Conservation (phyloP, 768 basidiomycete genomes). For the Rhizopogon vesiculosus region DNA sequence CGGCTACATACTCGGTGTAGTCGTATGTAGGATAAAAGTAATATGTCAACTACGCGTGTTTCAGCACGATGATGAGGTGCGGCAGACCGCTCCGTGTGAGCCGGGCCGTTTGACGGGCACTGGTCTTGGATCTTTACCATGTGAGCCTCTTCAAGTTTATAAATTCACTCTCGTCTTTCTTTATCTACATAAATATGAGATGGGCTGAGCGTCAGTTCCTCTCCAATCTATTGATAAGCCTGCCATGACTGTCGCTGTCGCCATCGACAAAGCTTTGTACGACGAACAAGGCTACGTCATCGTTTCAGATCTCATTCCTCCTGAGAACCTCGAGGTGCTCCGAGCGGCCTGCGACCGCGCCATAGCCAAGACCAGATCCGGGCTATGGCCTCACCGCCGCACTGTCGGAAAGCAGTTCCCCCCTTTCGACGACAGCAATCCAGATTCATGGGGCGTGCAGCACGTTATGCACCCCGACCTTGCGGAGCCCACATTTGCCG, state of each 20-base stretch:
- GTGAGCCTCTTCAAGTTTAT: not conserved
- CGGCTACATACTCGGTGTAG: not conserved
- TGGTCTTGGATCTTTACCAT: not conserved
- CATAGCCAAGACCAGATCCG: conserved; percentile 49
- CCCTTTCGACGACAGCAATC: conserved; percentile 52
- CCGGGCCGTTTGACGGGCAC: not conserved
- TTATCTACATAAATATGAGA: conserved; percentile 8
- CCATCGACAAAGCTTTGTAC: conserved; percentile 43
- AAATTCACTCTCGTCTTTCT: not conserved
- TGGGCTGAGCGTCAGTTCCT: not conserved
- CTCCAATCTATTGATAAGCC: not conserved
- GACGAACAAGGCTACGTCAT: conserved; percentile 64
- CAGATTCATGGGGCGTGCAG: conserved; percentile 79
- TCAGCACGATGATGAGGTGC: too few relatives aligned
- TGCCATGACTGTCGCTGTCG: not conserved
- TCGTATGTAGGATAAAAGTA: too few relatives aligned
- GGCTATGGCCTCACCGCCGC: conserved; percentile 61
- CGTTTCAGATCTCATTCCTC: conserved; percentile 48
- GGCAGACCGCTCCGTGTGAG: not conserved
- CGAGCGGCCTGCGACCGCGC: conserved; percentile 46
- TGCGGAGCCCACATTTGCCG: conserved; percentile 50
- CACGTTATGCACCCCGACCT: conserved; percentile 79
- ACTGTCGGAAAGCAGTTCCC: conserved; percentile 79
- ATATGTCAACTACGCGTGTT: too few relatives aligned
- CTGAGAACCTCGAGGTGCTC: conserved; percentile 34